phyloP scores from a whole-genome alignment of 495 filamentous ascomycete genomes.

The Trichodelitschia bisporula region DNA sequence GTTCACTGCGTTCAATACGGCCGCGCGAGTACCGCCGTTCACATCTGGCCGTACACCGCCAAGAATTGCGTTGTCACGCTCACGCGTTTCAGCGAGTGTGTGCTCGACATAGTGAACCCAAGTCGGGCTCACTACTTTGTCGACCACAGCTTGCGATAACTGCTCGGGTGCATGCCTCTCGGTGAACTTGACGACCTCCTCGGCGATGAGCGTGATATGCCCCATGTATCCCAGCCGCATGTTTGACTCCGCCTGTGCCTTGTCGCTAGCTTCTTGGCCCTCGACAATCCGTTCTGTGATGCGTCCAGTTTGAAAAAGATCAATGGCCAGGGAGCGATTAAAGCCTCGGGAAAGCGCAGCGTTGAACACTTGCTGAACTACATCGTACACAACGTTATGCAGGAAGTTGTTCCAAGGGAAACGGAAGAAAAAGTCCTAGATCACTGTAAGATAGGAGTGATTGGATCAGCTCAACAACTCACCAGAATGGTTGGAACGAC shows the following conservation, averaged over 20 bases:
- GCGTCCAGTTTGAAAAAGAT: constrained; percentile 70
- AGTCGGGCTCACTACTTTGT: constrained; percentile 61
- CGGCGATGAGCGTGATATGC: constrained; percentile 86
- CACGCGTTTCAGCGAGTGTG: constrained; percentile 75
- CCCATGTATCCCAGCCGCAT: constrained; percentile 97
- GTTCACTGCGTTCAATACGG: constrained; percentile 33
- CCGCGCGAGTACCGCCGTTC: constrained; percentile 38
- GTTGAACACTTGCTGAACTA: constrained; percentile 98
- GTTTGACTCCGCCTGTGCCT: constrained; percentile 51
- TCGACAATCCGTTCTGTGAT: constrained; percentile 82
- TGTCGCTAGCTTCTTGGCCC: constrained; percentile 68
- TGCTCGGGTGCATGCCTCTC: constrained; percentile 80
- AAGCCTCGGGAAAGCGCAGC: constrained; percentile 90
- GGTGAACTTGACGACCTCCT: constrained; percentile 96
- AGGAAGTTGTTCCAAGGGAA: constrained; percentile 99
- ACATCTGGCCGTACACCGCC: constrained; percentile 85
- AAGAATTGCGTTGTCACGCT: constrained; percentile 95
- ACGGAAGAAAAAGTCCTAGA: constrained; percentile 74
- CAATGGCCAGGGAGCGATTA: constrained; percentile 78
- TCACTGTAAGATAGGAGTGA: constrained; percentile 1
- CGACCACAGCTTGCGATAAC: constrained; percentile 59
- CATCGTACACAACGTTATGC: constrained; percentile 98
- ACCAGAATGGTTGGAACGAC: constrained; percentile 93
- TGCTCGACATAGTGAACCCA: constrained; percentile 96
- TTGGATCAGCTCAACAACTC: constrained; percentile 16